Base-by-base conservation (phyloP, 2,329 filamentous ascomycete species). In the Epicoccum nigrum region DNA sequence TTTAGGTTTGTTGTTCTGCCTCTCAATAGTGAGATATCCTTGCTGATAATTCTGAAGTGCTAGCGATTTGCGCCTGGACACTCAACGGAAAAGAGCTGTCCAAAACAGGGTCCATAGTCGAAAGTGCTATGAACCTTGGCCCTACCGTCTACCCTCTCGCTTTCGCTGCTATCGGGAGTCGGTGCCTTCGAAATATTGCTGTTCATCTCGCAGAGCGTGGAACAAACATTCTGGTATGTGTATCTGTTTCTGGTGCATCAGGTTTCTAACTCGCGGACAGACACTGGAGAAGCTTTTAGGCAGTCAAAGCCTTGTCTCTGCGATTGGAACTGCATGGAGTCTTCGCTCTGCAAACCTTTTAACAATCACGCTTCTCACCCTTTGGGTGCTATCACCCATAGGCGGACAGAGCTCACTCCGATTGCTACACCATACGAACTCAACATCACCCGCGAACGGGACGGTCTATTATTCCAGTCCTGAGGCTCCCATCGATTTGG, bases 261-360 rank as follows among this genome's bases (percentile, higher is more conserved):
- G n/a, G n/a, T n/a, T 15, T 6, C 15, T 39, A 12, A 32, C 11
- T 16, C 2, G 11, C 1, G 2, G 2, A 12, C 28, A 55, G 47
- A 45, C 39, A 6, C 45, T 56, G 1, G 48, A 56, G 28, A 45
- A 56, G 15, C 30, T 56, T 4, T 11, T 56, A 4, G 37, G 53
- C n/a, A 56, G 53, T 21, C 53, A 56, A 19, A 53, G 53, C 15
- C 35, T 56, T 2, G 45, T 56, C 1, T 45, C 48, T 31, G 44
- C 49, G 4, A 27, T 56, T 21, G 30, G 44, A 4, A 45, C 44
- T 7, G 53, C 48, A 1, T 31, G 39, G 25, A 46, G 45, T 4
- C 44, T 56, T 12, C 45, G 49, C n/a, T 52, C 48, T 20, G n/a
- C 19, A 4, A 44, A n/a, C n/a, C 3, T 37, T 1, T 7, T 50